phyloP scores from a whole-genome alignment of 1,139 yeast genomes.

The Yamadazyma mexicana region DNA sequence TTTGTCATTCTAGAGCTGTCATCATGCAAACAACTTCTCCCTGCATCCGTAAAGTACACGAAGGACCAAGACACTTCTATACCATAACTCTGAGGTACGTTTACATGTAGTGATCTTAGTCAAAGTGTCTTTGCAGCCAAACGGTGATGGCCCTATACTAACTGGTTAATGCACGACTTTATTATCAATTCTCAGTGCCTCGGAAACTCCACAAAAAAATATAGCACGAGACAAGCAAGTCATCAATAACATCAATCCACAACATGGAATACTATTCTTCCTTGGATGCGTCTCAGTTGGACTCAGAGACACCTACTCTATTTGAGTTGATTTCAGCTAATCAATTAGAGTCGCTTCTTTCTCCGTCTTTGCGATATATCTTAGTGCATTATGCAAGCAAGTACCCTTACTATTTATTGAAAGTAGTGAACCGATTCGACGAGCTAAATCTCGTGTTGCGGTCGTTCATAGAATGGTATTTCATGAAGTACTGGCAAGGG shows the following conservation, averaged over 20 bases:
- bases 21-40: no score
- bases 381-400: constrained; percentile 79
- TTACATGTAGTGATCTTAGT: no score
- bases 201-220: not conserved
- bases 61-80: no score
- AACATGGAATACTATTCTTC: constrained; percentile 82
- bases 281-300: constrained; percentile 72
- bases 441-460: constrained; percentile 66
- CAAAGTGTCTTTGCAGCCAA: no score
- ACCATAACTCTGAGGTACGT: no score
- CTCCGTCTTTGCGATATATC: constrained; percentile 81
- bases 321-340: constrained; percentile 81
- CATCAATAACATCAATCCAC: not conserved
- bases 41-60: no score
- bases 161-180: no score
- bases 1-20: no score
- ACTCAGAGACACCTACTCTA: constrained; percentile 74
- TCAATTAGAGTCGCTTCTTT: constrained; percentile 73
- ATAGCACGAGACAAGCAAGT: not conserved
- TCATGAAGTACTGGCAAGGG: constrained; percentile 74
- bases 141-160: no score
- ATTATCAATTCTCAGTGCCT: no score
- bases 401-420: constrained; percentile 69
- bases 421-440: constrained; percentile 70
- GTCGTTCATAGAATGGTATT: constrained; percentile 73